phyloP scores from a whole-genome alignment of 148 eudicot genomes.

The Spergularia bocconei region DNA sequence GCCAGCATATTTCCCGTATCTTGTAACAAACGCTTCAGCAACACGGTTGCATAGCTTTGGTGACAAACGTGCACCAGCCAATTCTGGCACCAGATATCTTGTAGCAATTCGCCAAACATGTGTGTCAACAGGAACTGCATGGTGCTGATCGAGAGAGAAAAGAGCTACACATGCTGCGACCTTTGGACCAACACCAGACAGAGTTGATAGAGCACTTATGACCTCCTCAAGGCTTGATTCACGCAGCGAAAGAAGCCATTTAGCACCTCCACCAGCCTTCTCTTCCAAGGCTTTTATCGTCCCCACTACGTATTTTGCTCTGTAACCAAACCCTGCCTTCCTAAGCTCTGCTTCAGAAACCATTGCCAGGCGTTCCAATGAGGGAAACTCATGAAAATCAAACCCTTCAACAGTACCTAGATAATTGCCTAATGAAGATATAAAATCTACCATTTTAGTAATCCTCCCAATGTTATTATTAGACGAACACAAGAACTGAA shows the following conservation, averaged over 20 bases:
- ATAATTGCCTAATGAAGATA: constrained; percentile 58
- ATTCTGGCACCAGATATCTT: constrained; percentile 73
- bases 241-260: constrained; percentile 88
- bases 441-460: constrained; percentile 79
- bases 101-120: constrained; percentile 98
- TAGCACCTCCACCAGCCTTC: constrained; percentile 76
- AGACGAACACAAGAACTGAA: constrained; percentile 84
- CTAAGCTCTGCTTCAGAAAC: constrained; percentile 75
- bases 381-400: constrained; percentile 67
- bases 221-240: constrained; percentile 58
- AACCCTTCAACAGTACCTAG: constrained; percentile 71
- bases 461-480: constrained; percentile 85
- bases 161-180: constrained; percentile 97
- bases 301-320: constrained; percentile 84
- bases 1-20: constrained; percentile 94
- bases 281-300: constrained; percentile 65
- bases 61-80: constrained; percentile 72
- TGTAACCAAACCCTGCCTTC: constrained; percentile 88
- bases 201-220: constrained; percentile 54
- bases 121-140: constrained; percentile 95
- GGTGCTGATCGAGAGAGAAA: constrained; percentile 94
- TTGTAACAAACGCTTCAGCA: constrained; percentile 85
- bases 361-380: constrained; percentile 48
- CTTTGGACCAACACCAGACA: constrained; percentile 98
- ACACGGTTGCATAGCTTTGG: constrained; percentile 65